Evolutionary conservation across 768 basidiomycete genomes (phyloP), one percentile per base, ranked within the genome.

Genomic region (Kwoniella bestiolae): DNA sequence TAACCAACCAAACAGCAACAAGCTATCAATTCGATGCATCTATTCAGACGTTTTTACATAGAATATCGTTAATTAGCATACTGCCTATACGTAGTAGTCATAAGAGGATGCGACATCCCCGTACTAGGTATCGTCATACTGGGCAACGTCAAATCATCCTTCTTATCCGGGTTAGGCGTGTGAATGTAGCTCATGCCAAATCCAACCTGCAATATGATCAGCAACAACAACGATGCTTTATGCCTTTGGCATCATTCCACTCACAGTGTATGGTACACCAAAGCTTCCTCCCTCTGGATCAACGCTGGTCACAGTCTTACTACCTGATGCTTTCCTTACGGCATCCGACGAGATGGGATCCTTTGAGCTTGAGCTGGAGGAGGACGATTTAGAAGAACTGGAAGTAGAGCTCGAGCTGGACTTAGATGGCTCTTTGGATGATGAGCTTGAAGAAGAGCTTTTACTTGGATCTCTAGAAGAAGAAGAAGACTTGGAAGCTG

Each of bases 111-210:
- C 18, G 73, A 53, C 65, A 73, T 65, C 16, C 74, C 74, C 29
- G 70, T 58, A 41, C 68, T 72, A 1, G 74, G 72, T 16, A 74
- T 73, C 7, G 47, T 47, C 29, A 44, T 53, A 14, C 66, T 45
- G 3, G 50, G 41, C 11, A 61, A 16, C 14, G 65, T 65, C 55
- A 78, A 45, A 21, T 67, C 32, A 21, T 69, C 65, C 52, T 52
- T 60, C 11, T 46, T 51, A 7, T 51, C 60, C n/a, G 61, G 38
- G 9, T 61, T 35, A 14, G 60, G 53, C 26, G 68, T 62, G 51
- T 74, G 69, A 51, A 78, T 78, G 44, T 78, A 78, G 38, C 74
- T 70, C 74, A 78, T 73, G 16, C 74, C 74, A 44, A 76, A 69
- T 2, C 73, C 72, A 26, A 70, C 44, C 72, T 76, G 61, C 18